These are phyloP conservation scores for Seiridium unicorne DNA, from an alignment of 2,329 filamentous ascomycete species.

Conservation along the genomic window DNA sequence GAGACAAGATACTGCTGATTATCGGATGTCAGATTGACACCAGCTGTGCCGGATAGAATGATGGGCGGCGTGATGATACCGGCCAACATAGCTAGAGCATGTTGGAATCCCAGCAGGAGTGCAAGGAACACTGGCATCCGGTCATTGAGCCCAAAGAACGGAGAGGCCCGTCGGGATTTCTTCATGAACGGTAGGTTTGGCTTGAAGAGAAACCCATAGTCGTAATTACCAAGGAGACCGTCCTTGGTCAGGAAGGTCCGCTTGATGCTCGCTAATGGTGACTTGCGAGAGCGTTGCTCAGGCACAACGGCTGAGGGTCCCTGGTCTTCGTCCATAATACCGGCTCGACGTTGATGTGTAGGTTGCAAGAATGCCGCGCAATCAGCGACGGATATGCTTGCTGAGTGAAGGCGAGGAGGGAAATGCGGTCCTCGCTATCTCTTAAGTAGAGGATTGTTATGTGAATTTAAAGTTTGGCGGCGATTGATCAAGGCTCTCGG, in stretches of 20 bases:
- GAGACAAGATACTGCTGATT: conserved; percentile 77
- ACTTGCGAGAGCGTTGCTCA: conserved; percentile 29
- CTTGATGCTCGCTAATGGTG: conserved; percentile 28
- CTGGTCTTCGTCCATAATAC: conserved; percentile 55
- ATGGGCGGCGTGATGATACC: conserved; percentile 77
- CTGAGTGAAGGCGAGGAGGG: neutral
- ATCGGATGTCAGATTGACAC: conserved; percentile 60
- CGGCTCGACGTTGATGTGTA: neutral
- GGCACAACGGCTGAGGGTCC: conserved; percentile 49
- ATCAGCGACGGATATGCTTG: too few species aligned
- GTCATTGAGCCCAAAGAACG: conserved; percentile 84
- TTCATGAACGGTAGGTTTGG: conserved; percentile 82
- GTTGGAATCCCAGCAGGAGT: conserved; percentile 74
- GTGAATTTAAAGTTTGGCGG: neutral
- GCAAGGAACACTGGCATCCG: conserved; percentile 73
- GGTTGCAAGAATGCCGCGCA: too few species aligned
- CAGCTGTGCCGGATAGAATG: conserved; percentile 60
- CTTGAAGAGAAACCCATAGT: conserved; percentile 86
- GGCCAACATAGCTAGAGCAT: conserved; percentile 74
- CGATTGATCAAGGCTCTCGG: neutral
- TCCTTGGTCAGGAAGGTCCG: conserved; percentile 57
- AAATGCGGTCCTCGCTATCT: neutral
- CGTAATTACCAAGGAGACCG: conserved; percentile 80
- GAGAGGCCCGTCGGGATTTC: conserved; percentile 55
- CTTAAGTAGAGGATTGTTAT: neutral